phyloP scores from a whole-genome alignment of 441 rosid genomes.

The Gossypium davidsonii region DNA sequence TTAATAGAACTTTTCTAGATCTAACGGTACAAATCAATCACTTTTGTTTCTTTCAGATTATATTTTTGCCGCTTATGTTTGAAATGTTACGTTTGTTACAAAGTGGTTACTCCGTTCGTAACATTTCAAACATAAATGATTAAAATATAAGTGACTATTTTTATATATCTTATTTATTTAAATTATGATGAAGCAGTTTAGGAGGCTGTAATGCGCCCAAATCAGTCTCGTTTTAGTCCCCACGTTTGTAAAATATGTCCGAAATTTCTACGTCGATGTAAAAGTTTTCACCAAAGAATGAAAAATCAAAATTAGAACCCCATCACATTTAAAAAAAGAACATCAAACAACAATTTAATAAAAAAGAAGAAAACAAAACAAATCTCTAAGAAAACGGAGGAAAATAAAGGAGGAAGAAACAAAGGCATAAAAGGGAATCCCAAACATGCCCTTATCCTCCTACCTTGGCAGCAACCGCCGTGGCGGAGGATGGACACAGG shows the following conservation, averaged over 20 bases:
- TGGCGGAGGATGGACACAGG: slow-evolving; percentile 46
- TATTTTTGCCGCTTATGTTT: no score
- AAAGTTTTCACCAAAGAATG: neutral
- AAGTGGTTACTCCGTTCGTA: no score
- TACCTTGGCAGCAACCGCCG: slow-evolving; percentile 67
- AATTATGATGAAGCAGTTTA: neutral
- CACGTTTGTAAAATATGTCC: neutral
- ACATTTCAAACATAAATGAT: no score
- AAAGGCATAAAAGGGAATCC: neutral
- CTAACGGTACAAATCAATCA: no score
- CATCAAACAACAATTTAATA: neutral
- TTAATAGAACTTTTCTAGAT: no score
- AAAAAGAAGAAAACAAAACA: neutral
- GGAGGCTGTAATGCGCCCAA: neutral
- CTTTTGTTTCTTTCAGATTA: no score
- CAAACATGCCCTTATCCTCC: slow-evolving; percentile 66
- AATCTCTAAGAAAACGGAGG: neutral
- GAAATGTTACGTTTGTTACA: no score
- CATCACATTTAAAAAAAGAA: neutral
- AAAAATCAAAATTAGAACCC: neutral
- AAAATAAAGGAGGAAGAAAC: neutral
- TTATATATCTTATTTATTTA: no score
- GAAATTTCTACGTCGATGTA: neutral
- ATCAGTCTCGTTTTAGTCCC: neutral
- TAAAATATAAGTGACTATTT: no score